A percentile compares a stretch with the other conserved stretches of the same genome.
Evolutionary conservation across 2,329 filamentous ascomycete genomes (phyloP).

Genomic region (Penicillium sp.): DNA sequence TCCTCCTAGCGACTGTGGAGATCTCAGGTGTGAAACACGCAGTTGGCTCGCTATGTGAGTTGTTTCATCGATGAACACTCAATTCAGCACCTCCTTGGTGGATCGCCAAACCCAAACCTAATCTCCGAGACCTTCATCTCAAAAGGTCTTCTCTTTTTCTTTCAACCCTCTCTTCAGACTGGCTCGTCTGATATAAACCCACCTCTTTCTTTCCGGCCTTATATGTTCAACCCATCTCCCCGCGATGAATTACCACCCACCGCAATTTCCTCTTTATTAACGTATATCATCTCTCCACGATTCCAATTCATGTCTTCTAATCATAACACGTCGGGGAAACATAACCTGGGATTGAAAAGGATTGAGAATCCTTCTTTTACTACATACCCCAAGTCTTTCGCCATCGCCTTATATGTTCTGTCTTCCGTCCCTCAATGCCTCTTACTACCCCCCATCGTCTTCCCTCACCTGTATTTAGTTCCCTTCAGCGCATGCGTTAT

Average conservation of each 20-base stretch:
- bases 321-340: slow-evolving; percentile 9
- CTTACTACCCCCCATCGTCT: slow-evolving; percentile 6
- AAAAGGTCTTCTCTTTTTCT: background rate
- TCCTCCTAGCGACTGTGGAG: background rate
- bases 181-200: background rate
- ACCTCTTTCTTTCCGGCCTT: background rate
- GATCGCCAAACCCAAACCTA: background rate
- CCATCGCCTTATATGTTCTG: slow-evolving; percentile 8
- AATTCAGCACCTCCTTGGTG: background rate
- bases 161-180: background rate
- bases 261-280: slow-evolving; percentile 3
- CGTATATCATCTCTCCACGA: slow-evolving; percentile 3
- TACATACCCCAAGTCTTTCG: slow-evolving; percentile 2
- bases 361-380: background rate
- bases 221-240: background rate
- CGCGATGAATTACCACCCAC: background rate
- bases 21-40: background rate
- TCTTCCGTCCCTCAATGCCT: slow-evolving; percentile 4
- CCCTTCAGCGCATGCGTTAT: slow-evolving; percentile 24
- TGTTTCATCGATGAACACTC: background rate
- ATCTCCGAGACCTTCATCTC: background rate
- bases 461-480: slow-evolving; percentile 19
- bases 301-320: slow-evolving; percentile 5
- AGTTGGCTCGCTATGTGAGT: background rate
- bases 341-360: slow-evolving; percentile 1